Percentiles rank a stretch among this genome's conserved stretches.
Conservation (phyloP, 1,284 basidiomycete genomes). For the Violaceomyces palustris region DNA sequence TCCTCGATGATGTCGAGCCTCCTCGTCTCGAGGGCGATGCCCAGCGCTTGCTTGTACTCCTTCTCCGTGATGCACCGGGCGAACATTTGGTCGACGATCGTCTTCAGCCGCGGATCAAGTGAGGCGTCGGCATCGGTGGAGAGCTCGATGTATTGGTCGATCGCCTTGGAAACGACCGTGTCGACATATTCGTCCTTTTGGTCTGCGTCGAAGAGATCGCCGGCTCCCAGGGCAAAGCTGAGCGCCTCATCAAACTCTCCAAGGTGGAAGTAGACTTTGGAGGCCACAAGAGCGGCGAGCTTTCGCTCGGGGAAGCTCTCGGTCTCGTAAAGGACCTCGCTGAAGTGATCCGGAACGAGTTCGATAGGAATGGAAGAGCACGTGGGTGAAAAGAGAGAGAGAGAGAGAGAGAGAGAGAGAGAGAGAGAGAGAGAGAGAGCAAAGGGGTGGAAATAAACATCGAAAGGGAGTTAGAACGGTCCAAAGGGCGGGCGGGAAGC, state of each 20-base stretch:
- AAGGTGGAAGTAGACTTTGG: conserved; percentile 52
- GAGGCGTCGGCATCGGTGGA: conserved; percentile 4
- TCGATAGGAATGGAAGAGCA: neutral
- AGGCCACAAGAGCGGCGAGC: conserved; percentile 50
- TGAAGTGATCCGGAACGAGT: too few species aligned
- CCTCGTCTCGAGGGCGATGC: conserved; percentile 49
- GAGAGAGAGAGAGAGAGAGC: neutral
- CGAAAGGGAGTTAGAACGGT: too few species aligned
- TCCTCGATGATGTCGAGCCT: conserved; percentile 49
- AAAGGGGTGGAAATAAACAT: neutral
- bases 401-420: neutral
- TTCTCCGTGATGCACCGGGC: conserved; percentile 42
- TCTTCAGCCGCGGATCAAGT: conserved; percentile 36
- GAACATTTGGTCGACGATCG: conserved; percentile 51
- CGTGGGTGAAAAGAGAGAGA: neutral
- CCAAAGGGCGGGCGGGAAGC: too few species aligned
- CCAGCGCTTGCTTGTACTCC: conserved; percentile 49
- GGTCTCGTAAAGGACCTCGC: conserved; percentile 50
- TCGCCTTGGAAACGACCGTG: conserved; percentile 52
- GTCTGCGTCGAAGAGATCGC: conserved; percentile 47
- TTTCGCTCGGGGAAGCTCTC: conserved; percentile 44
- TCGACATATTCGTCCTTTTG: conserved; percentile 50
- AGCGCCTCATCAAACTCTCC: conserved; percentile 51
- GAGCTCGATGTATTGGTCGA: conserved; percentile 46
- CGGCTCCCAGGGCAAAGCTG: conserved; percentile 51